Percentiles rank a stretch among this genome's conserved stretches.
phyloP scores from a whole-genome alignment of 768 basidiomycete species.

The Botryobasidium botryosum region DNA sequence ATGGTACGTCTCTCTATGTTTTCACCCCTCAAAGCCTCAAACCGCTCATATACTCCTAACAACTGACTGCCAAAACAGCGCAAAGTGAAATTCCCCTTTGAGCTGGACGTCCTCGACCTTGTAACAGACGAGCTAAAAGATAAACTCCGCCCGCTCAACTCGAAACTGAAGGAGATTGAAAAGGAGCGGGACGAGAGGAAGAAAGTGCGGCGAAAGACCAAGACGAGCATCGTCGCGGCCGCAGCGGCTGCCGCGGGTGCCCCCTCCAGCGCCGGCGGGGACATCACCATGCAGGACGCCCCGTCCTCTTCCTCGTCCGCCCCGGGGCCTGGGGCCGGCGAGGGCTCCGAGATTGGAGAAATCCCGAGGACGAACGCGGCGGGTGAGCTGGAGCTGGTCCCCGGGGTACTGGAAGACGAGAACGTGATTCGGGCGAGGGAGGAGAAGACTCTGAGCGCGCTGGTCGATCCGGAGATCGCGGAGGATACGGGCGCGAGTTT shows the following conservation, averaged over 20 bases:
- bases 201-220: constrained; percentile 59
- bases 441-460: constrained; percentile 38
- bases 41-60: background rate
- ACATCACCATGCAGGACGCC: no score
- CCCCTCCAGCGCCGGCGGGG: background rate
- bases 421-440: constrained; percentile 46
- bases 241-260: constrained; percentile 12
- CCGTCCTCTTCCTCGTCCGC: background rate
- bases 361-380: background rate
- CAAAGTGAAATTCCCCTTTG: constrained; percentile 82
- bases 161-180: constrained; percentile 61
- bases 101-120: constrained; percentile 74
- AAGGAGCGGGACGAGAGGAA: constrained; percentile 69
- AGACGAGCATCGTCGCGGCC: constrained; percentile 20
- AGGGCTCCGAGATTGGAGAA: background rate
- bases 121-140: constrained; percentile 60
- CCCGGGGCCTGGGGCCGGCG: background rate
- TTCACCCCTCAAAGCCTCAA: background rate
- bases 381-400: constrained; percentile 4
- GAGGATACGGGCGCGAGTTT: constrained; percentile 56
- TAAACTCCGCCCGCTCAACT: constrained; percentile 52
- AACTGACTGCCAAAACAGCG: constrained; percentile 28
- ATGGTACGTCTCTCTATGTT: constrained; percentile 38
- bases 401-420: constrained; percentile 45
- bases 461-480: constrained; percentile 47